Evolutionary conservation across 2,329 filamentous ascomycete species (phyloP).

Genomic region (Pseudogymnoascus sp.): DNA sequence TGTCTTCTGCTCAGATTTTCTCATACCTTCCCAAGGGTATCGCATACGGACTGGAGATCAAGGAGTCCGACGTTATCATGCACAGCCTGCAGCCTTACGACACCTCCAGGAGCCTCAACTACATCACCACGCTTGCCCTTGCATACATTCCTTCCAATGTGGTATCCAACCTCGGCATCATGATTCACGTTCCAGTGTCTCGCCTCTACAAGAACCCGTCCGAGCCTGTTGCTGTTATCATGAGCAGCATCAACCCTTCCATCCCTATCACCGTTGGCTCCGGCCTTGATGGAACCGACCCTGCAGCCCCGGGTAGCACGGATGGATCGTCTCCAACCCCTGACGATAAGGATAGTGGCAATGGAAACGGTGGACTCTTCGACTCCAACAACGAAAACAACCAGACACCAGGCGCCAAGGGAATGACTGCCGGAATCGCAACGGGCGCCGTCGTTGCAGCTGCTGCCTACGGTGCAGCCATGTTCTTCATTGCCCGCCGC

Average conservation of each 20-base stretch:
- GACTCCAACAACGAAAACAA: constrained; percentile 31
- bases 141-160: constrained; percentile 66
- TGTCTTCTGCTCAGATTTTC: constrained; percentile 81
- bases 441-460: constrained; percentile 57
- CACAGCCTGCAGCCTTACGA: constrained; percentile 68
- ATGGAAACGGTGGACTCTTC: constrained; percentile 32
- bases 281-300: constrained; percentile 26
- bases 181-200: constrained; percentile 65
- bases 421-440: constrained; percentile 57
- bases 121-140: constrained; percentile 72
- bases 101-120: constrained; percentile 59
- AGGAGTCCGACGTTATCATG: constrained; percentile 54
- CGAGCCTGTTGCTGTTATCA: constrained; percentile 62
- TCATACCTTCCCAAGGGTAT: constrained; percentile 65
- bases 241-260: constrained; percentile 72
- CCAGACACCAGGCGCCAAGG: constrained; percentile 49
- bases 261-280: constrained; percentile 45
- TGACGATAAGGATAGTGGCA: constrained; percentile 31
- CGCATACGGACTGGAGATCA: constrained; percentile 45
- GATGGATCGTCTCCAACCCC: constrained; percentile 29
- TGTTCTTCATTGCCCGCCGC: constrained; percentile 66
- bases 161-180: constrained; percentile 57
- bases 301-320: constrained; percentile 28
- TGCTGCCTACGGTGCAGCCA: constrained; percentile 64
- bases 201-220: constrained; percentile 50